Evolutionary conservation across 306 rosid species (phyloP).

Genomic region (Trifolium fragiferum): DNA sequence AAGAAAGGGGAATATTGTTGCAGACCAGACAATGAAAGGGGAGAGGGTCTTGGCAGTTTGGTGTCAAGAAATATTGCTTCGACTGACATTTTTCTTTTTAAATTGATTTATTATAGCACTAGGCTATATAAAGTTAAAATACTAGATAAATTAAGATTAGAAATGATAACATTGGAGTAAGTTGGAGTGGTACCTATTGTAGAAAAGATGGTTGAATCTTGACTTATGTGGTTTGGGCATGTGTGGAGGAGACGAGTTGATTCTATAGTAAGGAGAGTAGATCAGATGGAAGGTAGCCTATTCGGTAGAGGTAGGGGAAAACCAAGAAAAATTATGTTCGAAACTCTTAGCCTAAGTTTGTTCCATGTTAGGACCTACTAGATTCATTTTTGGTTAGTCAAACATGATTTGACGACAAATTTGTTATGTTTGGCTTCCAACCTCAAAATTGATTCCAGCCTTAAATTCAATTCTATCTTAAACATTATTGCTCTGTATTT

Average conservation of each 20-base stretch:
- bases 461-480: neutral
- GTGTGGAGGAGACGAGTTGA: neutral
- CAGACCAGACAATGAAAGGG: constrained; percentile 4
- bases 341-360: neutral
- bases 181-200: neutral
- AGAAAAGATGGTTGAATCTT: neutral
- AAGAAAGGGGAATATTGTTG: constrained; percentile 6
- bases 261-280: neutral
- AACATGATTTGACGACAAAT: neutral
- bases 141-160: constrained; percentile 1
- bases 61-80: constrained; percentile 9
- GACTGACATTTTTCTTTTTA: constrained; percentile 13
- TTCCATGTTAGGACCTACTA: neutral
- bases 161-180: neutral
- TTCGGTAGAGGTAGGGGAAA: neutral
- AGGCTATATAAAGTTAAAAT: neutral
- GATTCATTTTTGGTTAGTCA: neutral
- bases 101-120: constrained; percentile 2
- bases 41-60: constrained; percentile 12
- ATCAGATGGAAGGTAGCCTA: neutral
- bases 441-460: neutral
- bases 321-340: neutral
- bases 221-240: constrained; percentile 3
- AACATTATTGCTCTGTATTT: too few species aligned
- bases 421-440: neutral